Evolutionary conservation across 805 yeast genomes (phyloP), one percentile per base, ranked within the genome.

Genomic region (Metschnikowia chrysomelidarum): DNA sequence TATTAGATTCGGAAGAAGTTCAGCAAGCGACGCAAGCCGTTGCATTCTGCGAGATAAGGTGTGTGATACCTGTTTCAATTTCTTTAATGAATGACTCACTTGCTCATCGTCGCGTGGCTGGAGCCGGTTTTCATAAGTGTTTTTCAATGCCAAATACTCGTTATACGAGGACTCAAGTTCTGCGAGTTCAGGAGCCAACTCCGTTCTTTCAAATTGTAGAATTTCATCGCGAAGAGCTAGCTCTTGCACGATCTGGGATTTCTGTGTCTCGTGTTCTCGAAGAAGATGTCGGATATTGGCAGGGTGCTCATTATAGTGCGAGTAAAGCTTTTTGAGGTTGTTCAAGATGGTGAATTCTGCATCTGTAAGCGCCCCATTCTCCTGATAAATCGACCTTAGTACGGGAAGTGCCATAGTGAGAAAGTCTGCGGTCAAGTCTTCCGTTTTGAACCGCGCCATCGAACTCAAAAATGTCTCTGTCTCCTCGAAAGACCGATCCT

Each of bases 311-410:
- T 46, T 46, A 30, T 40, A 41, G 21, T 36, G 45, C 7, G 50
- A 46, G 24, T 52, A 55, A 19, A 59, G 36, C 20, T 38, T 34
- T 10, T 51, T 46, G 27, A 61, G 42, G 31, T 50, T 53, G 25
- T 48, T 34, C 13, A 54, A 40, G 4, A 60, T 49, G 12, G 46
- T 43, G 17, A 40, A 29, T 40, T 64, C 69, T 2, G 62, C 48
- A 7, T 48, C 47, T 2, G 67, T 55, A 26, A 60, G 40, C 15
- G 57, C 43, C 11, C 42, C 28, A 32, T 54, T 50, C 4, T 49
- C 45, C 26, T 57, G 60, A 43, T 64, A 65, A 4, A 64, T 54
- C 4, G 67, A 48, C 30, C 63, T 48, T 25, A 65, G 49, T 19
- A 61, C 54, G 6, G 70, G 69, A 2, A 56, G 43, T 11, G 60